Conservation (phyloP, 257 asterid genomes). For the Gentiana dahurica region DNA sequence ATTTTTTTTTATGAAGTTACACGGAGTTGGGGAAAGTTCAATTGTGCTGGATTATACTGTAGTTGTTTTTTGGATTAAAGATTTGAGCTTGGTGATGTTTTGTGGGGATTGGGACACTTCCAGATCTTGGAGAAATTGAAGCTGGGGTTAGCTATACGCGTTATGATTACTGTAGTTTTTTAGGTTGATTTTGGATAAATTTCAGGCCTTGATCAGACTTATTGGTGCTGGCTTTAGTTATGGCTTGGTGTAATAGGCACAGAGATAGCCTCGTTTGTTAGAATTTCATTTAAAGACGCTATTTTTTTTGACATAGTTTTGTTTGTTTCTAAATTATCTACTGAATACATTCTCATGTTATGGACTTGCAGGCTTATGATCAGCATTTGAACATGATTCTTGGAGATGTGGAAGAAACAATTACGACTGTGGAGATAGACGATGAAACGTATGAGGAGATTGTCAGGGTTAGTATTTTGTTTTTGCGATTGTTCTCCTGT, state of each 20-base stretch:
- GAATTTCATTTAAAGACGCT: too few relatives aligned
- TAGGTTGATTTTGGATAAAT: neutral
- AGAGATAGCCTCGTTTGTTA: too few relatives aligned
- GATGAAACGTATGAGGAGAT: conserved; percentile 98
- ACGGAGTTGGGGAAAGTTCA: neutral
- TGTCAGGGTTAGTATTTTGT: conserved; percentile 58
- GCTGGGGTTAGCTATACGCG: too few relatives aligned
- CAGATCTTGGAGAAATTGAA: too few relatives aligned
- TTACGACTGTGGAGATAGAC: conserved; percentile 88
- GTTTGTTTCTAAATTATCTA: neutral
- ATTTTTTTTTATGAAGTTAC: too few relatives aligned
- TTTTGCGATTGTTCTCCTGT: neutral
- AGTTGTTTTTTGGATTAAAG: neutral
- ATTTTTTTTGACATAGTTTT: too few relatives aligned
- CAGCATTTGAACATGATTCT: conserved; percentile 98
- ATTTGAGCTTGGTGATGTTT: neutral
- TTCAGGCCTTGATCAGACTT: neutral
- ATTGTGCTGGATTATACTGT: neutral
- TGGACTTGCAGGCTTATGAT: conserved; percentile 76
- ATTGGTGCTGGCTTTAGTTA: neutral
- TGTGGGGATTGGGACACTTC: too few relatives aligned
- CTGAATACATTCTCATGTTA: neutral
- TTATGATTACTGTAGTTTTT: neutral
- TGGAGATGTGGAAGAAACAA: conserved; percentile 92
- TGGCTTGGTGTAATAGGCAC: neutral